Percentiles rank a stretch among this genome's conserved stretches.
phyloP scores from a whole-genome alignment of 345 rosid genomes.

The Eucalyptus tenuipes region DNA sequence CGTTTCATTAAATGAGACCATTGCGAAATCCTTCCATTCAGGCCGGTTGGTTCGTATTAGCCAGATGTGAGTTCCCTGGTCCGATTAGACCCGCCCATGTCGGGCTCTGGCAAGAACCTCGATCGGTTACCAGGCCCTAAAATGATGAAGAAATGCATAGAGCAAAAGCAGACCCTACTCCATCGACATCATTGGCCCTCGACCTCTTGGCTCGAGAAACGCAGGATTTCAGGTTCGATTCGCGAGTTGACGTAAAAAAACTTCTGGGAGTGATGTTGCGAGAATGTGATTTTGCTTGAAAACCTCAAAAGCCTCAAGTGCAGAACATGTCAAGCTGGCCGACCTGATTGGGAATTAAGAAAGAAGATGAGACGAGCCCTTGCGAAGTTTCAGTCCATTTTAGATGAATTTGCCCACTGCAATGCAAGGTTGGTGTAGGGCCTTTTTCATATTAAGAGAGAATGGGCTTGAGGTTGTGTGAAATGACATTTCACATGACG shows the following conservation, averaged over 20 bases:
- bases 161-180: neutral
- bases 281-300: neutral
- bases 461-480: neutral
- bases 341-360: neutral
- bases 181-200: neutral
- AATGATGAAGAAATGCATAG: neutral
- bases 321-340: neutral
- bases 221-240: neutral
- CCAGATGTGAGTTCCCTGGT: neutral
- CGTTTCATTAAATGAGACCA: neutral
- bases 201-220: neutral
- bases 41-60: neutral
- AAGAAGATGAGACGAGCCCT: neutral
- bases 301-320: neutral
- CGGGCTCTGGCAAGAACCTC: neutral
- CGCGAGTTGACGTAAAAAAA: neutral
- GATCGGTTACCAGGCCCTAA: neutral
- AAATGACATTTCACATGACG: neutral
- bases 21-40: neutral
- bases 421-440: neutral
- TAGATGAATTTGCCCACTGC: neutral
- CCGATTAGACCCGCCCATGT: neutral
- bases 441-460: neutral
- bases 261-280: neutral
- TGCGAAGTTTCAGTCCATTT: neutral